Evolutionary conservation across 1,139 yeast genomes (phyloP).

Genomic region (Yamadazyma triangularis): DNA sequence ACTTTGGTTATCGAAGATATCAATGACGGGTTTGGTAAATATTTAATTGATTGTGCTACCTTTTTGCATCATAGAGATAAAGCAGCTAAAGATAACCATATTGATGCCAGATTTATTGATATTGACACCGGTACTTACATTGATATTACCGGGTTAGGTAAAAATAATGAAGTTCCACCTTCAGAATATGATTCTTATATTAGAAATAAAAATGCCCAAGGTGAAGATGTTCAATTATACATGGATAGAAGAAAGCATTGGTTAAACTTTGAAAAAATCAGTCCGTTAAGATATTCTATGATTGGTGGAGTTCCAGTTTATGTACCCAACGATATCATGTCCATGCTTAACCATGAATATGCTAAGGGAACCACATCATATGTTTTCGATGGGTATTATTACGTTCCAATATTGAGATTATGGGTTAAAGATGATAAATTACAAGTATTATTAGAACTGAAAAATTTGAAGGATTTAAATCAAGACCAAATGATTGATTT

Average conservation of each 20-base stretch:
- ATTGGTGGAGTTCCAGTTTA: constrained; percentile 34
- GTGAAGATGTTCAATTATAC: constrained; percentile 24
- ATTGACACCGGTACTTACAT: constrained; percentile 34
- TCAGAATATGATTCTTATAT: constrained; percentile 21
- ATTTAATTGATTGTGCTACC: constrained; percentile 29
- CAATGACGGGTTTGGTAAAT: constrained; percentile 30
- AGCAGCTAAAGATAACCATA: constrained; percentile 28
- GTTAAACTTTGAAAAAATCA: constrained; percentile 26
- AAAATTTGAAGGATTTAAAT: constrained; percentile 9
- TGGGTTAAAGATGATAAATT: constrained; percentile 26
- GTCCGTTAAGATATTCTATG: constrained; percentile 28
- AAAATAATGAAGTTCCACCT: constrained; percentile 28
- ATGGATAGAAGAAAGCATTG: constrained; percentile 37
- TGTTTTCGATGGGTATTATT: constrained; percentile 24
- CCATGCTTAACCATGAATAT: constrained; percentile 29
- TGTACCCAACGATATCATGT: constrained; percentile 35
- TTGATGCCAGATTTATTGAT: constrained; percentile 37
- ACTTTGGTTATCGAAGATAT: constrained; percentile 29
- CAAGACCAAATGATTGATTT: constrained; percentile 15
- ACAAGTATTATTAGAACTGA: constrained; percentile 11
- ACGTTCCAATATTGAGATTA: constrained; percentile 26
- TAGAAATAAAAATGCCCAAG: constrained; percentile 16
- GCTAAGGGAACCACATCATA: constrained; percentile 17
- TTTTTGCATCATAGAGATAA: constrained; percentile 27
- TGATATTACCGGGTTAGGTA: constrained; percentile 33